A percentile compares a stretch with the other conserved stretches of the same genome.
Evolutionary conservation across 345 rosid species (phyloP).

Genomic region (Eucalyptus polybractea): DNA sequence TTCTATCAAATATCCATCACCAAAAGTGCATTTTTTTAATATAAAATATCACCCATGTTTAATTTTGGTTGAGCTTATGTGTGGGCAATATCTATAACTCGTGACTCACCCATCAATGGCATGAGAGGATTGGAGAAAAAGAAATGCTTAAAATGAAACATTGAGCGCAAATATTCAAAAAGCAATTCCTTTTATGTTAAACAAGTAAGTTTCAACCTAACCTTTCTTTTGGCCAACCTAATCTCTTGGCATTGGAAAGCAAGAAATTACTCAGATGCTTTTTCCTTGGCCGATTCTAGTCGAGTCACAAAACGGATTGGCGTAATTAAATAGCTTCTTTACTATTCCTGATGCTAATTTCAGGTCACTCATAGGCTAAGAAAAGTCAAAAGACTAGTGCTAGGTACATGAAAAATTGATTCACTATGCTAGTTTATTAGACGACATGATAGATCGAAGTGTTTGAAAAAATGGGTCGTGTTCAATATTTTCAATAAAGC

Average conservation of each 20-base stretch:
- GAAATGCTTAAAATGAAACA: background rate
- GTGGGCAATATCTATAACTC: background rate
- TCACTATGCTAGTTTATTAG: background rate
- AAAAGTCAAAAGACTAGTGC: background rate
- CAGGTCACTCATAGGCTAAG: background rate
- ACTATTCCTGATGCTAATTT: background rate
- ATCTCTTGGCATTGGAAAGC: background rate
- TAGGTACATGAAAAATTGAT: background rate
- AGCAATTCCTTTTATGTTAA: background rate
- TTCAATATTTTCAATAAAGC: background rate
- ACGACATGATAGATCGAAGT: background rate
- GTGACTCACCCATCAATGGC: background rate
- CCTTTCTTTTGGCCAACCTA: background rate
- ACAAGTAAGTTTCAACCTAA: background rate
- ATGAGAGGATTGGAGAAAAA: background rate
- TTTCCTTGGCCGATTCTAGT: background rate
- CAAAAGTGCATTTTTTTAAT: background rate
- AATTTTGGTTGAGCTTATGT: background rate
- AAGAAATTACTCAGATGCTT: background rate
- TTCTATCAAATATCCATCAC: background rate
- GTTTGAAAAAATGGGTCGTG: background rate
- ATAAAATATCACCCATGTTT: background rate
- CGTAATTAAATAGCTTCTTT: background rate
- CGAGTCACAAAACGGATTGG: background rate
- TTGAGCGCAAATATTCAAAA: background rate